Evolutionary conservation across 2,329 filamentous ascomycete species (phyloP).

Genomic region (Parascedosporium putredinis): DNA sequence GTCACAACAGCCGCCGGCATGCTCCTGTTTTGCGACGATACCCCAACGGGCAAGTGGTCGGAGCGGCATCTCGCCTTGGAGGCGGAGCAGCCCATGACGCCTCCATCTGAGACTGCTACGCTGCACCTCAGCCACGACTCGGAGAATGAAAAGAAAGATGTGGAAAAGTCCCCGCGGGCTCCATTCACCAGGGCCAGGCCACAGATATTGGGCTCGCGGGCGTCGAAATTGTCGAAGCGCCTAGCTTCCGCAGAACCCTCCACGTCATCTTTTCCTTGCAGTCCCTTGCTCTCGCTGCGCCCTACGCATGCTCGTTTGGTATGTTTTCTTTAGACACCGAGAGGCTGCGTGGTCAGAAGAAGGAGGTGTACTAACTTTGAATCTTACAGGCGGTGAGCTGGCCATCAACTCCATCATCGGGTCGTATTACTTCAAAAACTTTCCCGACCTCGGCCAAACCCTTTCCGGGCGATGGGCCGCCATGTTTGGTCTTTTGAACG

Average conservation of each 20-base stretch:
- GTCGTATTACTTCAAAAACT: conserved; percentile 49
- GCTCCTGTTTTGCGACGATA: conserved; percentile 67
- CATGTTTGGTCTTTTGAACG: conserved; percentile 67
- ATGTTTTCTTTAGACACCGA: background rate
- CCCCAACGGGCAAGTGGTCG: conserved; percentile 71
- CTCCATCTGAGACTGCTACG: background rate
- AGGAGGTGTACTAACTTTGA: background rate
- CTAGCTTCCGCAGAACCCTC: conserved; percentile 39
- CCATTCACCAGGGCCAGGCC: conserved; percentile 16
- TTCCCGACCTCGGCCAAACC: conserved; percentile 46
- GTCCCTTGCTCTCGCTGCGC: conserved; percentile 41
- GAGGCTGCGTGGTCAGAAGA: background rate
- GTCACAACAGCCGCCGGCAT: conserved; percentile 51
- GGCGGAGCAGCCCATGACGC: background rate
- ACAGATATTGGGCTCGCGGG: conserved; percentile 45
- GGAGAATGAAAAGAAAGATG: conserved; percentile 17
- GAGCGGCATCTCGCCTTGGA: conserved; percentile 29
- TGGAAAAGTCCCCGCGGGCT: background rate
- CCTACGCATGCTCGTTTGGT: conserved; percentile 50
- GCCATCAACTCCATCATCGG: conserved; percentile 51
- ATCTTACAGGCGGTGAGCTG: conserved; percentile 43
- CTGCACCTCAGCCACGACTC: background rate
- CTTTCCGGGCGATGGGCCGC: conserved; percentile 51
- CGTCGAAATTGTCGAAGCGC: conserved; percentile 43
- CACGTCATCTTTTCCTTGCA: conserved; percentile 38